A percentile compares a stretch with the other conserved stretches of the same genome.
Conservation (phyloP, 257 asterid species). For the Primulina huaijiensis region DNA sequence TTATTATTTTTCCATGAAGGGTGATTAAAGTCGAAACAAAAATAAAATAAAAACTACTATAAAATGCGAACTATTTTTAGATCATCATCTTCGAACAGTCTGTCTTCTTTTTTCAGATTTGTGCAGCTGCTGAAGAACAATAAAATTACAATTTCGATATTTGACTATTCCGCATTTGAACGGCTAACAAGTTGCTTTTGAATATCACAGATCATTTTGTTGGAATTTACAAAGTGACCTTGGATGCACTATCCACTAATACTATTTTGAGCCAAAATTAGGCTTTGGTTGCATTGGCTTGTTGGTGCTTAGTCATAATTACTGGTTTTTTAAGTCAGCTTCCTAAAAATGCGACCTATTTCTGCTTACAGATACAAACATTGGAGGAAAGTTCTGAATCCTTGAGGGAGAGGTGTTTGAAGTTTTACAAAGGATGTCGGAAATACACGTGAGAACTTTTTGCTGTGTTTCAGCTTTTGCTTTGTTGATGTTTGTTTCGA, state of each 20-base stretch:
- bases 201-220: slow-evolving; percentile 16
- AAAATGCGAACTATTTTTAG: slow-evolving; percentile 1
- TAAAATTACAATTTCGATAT: not conserved
- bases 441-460: slow-evolving; percentile 82
- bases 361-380: slow-evolving; percentile 69
- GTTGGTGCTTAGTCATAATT: slow-evolving; percentile 16
- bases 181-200: slow-evolving; percentile 1
- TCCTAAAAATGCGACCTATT: slow-evolving; percentile 16
- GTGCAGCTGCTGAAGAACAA: slow-evolving; percentile 3
- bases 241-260: slow-evolving; percentile 9
- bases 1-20: slow-evolving; percentile 8
- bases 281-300: slow-evolving; percentile 10
- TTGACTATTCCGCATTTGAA: slow-evolving; percentile 8
- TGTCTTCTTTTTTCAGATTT: not conserved
- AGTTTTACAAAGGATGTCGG: slow-evolving; percentile 95
- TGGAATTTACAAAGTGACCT: slow-evolving; percentile 13
- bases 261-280: slow-evolving; percentile 14
- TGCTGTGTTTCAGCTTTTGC: slow-evolving; percentile 19
- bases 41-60: not conserved
- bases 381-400: slow-evolving; percentile 92
- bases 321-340: slow-evolving; percentile 17
- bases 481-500: not conserved
- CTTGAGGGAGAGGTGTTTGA: slow-evolving; percentile 88
- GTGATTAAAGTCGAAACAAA: not conserved
- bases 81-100: not conserved